These are phyloP conservation scores for Leucoagaricus sp. DNA, from an alignment of 1,284 basidiomycete species.

Conservation along the genomic window DNA sequence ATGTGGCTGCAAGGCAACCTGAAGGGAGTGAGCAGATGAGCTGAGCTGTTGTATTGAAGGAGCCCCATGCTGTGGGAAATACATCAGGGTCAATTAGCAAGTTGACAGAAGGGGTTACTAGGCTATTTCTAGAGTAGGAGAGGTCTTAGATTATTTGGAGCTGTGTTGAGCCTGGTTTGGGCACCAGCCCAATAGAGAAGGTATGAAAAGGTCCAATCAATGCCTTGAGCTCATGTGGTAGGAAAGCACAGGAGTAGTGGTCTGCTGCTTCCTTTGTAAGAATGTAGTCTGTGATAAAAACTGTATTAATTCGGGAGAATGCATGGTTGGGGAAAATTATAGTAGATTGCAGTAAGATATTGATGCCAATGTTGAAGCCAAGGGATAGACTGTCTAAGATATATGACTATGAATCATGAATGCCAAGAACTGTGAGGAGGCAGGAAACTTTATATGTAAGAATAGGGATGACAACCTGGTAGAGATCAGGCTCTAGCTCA, in stretches of 20 bases:
- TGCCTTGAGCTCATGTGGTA: neutral
- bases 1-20: conserved; percentile 29
- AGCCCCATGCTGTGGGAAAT: conserved; percentile 25
- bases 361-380: conserved; percentile 20
- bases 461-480: neutral
- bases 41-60: conserved; percentile 21
- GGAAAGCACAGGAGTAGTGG: conserved; percentile 2
- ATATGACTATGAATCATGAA: neutral
- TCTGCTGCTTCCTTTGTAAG: neutral
- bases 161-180: neutral
- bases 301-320: conserved; percentile 2
- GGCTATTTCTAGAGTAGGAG: neutral
- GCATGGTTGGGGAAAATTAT: conserved; percentile 17
- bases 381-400: conserved; percentile 4
- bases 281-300: neutral
- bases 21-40: conserved; percentile 18
- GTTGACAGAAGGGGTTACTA: neutral
- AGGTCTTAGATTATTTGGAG: conserved; percentile 7
- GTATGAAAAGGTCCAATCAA: conserved; percentile 3
- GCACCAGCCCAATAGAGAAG: neutral
- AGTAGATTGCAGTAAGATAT: neutral
- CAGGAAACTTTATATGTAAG: neutral
- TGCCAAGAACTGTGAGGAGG: neutral
- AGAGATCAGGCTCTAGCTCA: neutral
- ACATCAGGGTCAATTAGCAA: conserved; percentile 1